Evolutionary conservation across 768 basidiomycete genomes (phyloP).

Genomic region (Phylloporus sp.): DNA sequence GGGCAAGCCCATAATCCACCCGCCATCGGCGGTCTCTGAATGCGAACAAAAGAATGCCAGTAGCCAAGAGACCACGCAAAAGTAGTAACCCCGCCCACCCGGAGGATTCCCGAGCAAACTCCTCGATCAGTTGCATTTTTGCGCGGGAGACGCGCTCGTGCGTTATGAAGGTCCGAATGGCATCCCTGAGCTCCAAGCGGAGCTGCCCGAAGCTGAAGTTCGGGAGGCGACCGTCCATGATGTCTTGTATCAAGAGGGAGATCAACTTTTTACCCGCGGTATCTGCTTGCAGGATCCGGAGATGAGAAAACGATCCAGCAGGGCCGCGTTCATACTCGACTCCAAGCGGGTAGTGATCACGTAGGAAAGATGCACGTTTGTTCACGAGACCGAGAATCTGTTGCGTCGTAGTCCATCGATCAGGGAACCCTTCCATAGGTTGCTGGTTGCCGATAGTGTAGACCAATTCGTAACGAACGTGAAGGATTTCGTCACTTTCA

Average conservation of each 20-base stretch:
- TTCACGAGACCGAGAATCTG: slow-evolving; percentile 33
- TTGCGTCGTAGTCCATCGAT: slow-evolving; percentile 42
- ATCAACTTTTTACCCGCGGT: slow-evolving; percentile 8
- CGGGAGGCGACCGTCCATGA: slow-evolving; percentile 7
- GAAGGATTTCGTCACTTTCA: slow-evolving; percentile 37
- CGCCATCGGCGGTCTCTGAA: slow-evolving; percentile 27
- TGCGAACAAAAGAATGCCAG: slow-evolving; percentile 18
- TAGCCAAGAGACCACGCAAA: slow-evolving; percentile 25
- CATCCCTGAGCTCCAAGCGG: not conserved
- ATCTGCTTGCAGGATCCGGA: slow-evolving; percentile 13
- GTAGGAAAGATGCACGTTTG: slow-evolving; percentile 1
- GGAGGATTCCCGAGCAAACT: not conserved
- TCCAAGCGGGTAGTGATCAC: slow-evolving; percentile 4
- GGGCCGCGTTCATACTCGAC: slow-evolving; percentile 5
- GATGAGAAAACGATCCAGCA: slow-evolving; percentile 6
- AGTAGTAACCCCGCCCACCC: slow-evolving; percentile 17
- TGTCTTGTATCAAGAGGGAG: slow-evolving; percentile 3
- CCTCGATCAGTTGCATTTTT: not conserved
- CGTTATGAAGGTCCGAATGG: slow-evolving; percentile 10
- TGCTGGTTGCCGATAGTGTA: slow-evolving; percentile 41
- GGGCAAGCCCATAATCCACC: slow-evolving; percentile 23
- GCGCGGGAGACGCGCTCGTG: not conserved
- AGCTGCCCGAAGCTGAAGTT: slow-evolving; percentile 9
- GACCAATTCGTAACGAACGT: slow-evolving; percentile 45
- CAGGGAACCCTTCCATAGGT: slow-evolving; percentile 38